A percentile compares a stretch with the other conserved stretches of the same genome.
Evolutionary conservation across 257 asterid species (phyloP).

Genomic region (Gentiana macrophylla): DNA sequence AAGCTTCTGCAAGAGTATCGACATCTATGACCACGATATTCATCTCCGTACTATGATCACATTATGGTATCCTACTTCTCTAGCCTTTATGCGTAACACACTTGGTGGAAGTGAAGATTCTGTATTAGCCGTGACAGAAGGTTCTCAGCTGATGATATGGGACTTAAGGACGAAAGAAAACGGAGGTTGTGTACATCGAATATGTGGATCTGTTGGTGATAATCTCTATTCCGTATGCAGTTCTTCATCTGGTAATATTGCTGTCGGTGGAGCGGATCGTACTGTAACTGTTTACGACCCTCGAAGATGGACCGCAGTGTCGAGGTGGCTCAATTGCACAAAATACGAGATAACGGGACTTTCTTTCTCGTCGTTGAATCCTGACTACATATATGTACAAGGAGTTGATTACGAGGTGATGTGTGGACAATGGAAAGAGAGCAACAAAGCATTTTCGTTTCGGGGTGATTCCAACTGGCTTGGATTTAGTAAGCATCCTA

Average conservation of each 20-base stretch:
- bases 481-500: constrained; percentile 62
- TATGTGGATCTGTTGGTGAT: constrained; percentile 77
- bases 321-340: constrained; percentile 78
- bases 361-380: constrained; percentile 65
- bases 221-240: constrained; percentile 53
- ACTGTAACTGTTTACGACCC: constrained; percentile 86
- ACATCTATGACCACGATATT: constrained; percentile 90
- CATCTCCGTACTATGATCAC: constrained; percentile 70
- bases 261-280: constrained; percentile 87
- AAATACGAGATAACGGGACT: constrained; percentile 97
- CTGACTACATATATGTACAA: constrained; percentile 67
- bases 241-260: constrained; percentile 67
- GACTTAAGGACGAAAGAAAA: constrained; percentile 81
- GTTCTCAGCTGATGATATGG: constrained; percentile 90
- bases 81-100: constrained; percentile 43
- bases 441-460: constrained; percentile 57
- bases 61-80: constrained; percentile 79
- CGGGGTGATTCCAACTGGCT: constrained; percentile 99
- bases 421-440: constrained; percentile 68
- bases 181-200: constrained; percentile 82
- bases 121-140: constrained; percentile 67
- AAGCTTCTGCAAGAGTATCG: constrained; percentile 71
- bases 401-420: constrained; percentile 91
- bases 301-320: constrained; percentile 80
- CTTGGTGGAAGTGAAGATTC: constrained; percentile 44